phyloP scores from a whole-genome alignment of 495 filamentous ascomycete species.

The Lindgomyces ingoldianus region DNA sequence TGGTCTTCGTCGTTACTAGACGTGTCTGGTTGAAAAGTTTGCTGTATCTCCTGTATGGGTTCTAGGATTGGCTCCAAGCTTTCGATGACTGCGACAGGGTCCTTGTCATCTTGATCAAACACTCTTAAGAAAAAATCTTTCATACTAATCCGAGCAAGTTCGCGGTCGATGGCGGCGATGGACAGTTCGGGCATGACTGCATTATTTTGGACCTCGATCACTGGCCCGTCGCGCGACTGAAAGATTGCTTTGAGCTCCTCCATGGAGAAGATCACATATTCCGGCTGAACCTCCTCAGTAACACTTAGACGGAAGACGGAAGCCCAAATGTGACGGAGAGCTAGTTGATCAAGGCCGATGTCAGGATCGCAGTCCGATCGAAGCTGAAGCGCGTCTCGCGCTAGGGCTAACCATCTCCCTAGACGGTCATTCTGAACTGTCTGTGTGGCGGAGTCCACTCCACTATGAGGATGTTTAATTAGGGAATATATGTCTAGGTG shows the following conservation, averaged over 20 bases:
- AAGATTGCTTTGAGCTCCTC: conserved; percentile 64
- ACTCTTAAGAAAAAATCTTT: conserved; percentile 94
- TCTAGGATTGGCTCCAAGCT: conserved; percentile 90
- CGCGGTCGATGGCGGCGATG: conserved; percentile 73
- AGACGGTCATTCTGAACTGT: conserved; percentile 67
- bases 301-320: conserved; percentile 73
- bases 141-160: conserved; percentile 87
- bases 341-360: conserved; percentile 48
- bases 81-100: conserved; percentile 82
- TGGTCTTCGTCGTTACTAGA: conserved; percentile 17
- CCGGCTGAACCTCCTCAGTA: conserved; percentile 65
- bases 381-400: conserved; percentile 60
- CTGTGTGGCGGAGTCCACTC: conserved; percentile 60
- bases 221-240: conserved; percentile 41
- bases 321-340: conserved; percentile 78
- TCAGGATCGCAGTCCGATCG: conserved; percentile 30
- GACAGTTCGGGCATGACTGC: conserved; percentile 88
- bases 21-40: conserved; percentile 2
- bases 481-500: conserved; percentile 82
- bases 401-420: conserved; percentile 71
- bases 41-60: conserved; percentile 34
- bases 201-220: conserved; percentile 79
- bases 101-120: conserved; percentile 64
- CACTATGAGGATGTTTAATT: conserved; percentile 72
- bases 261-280: conserved; percentile 79